Evolutionary conservation across 768 basidiomycete genomes (phyloP), one percentile per base, ranked within the genome.

Genomic region (Hypholoma sublateritium): DNA sequence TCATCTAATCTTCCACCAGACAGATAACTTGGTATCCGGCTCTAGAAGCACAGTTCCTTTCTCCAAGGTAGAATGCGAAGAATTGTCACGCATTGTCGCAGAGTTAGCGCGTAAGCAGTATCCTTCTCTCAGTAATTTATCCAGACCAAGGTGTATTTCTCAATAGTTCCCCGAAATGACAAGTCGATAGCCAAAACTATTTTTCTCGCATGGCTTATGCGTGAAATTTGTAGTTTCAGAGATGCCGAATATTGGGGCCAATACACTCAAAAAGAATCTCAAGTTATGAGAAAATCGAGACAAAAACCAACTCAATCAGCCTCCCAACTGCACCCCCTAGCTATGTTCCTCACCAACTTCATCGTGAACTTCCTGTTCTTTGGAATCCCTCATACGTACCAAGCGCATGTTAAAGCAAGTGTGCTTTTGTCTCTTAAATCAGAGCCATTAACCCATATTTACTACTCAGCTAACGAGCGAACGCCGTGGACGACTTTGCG

Each of bases 11-110:
- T 41, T 6, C 24, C 52, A 17, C 34, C 14, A 77, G 74, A 75
- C 73, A 55, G 82, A 83, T 57, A 83, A 84, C 61, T 62, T 83
- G 42, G 77, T 79, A 42, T 73, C 74, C 17, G 79, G 78, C 21
- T 44, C 70, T 3, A 71, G 63, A 43, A 80, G 79, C 59, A 66
- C 72, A 1, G 80, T 78, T 14, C 82, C 83, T 2, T 84, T 84
- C 58, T 82, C 82, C 1, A 82, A 81, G 64, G 47, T 56, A 2
- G 81, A 84, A 68, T 83, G 82, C 50, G 77, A 81, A 61, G 78
- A 83, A 50, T 67, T 84, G 14, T 68, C 76, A 2, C 66, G 68
- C n/a, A 64, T 78, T 3, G 63, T 81, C 2, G 70, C 67, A 34
- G 68, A 75, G 25, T 59, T 78, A n/a, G 63, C 69, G 28, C 50